phyloP scores from a whole-genome alignment of 306 rosid genomes.

The Canavalia gladiata region DNA sequence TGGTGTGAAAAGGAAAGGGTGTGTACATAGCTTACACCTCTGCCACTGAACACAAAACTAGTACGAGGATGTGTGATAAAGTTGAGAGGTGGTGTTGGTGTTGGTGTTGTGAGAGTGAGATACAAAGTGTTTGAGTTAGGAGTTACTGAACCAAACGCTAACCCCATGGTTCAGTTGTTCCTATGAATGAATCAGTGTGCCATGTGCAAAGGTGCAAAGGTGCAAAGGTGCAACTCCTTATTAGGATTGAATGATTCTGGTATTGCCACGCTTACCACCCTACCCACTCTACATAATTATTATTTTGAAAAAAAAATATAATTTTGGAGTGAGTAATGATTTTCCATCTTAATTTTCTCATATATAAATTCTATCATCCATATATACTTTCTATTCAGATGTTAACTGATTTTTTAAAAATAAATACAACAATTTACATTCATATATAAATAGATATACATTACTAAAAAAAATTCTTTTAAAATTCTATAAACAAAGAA shows the following conservation, averaged over 20 bases:
- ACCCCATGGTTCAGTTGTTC: slow-evolving; percentile 53
- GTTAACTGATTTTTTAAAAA: too few species aligned
- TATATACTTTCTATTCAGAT: too few species aligned
- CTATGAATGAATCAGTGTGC: slow-evolving; percentile 2
- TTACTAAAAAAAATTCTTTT: too few species aligned
- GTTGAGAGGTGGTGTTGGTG: slow-evolving; percentile 41
- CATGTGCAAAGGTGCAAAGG: slow-evolving; percentile 2
- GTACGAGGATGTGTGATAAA: slow-evolving; percentile 28
- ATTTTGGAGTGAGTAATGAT: too few species aligned
- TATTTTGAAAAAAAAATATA: background rate
- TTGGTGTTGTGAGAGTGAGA: slow-evolving; percentile 48
- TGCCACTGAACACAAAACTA: slow-evolving; percentile 26
- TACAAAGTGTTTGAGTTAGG: slow-evolving; percentile 39
- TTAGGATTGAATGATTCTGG: slow-evolving; percentile 57
- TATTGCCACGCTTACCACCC: slow-evolving; percentile 65
- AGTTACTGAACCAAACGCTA: slow-evolving; percentile 44
- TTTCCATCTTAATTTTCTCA: too few species aligned
- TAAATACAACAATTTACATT: too few species aligned
- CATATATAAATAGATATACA: too few species aligned
- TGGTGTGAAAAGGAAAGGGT: slow-evolving; percentile 26
- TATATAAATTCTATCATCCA: too few species aligned
- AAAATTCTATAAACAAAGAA: too few species aligned
- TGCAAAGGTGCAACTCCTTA: slow-evolving; percentile 4
- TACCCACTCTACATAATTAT: background rate
- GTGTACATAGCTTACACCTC: slow-evolving; percentile 30